These are phyloP conservation scores for Cercophora newfieldiana DNA, from an alignment of 495 filamentous ascomycete species.

Conservation along the genomic window DNA sequence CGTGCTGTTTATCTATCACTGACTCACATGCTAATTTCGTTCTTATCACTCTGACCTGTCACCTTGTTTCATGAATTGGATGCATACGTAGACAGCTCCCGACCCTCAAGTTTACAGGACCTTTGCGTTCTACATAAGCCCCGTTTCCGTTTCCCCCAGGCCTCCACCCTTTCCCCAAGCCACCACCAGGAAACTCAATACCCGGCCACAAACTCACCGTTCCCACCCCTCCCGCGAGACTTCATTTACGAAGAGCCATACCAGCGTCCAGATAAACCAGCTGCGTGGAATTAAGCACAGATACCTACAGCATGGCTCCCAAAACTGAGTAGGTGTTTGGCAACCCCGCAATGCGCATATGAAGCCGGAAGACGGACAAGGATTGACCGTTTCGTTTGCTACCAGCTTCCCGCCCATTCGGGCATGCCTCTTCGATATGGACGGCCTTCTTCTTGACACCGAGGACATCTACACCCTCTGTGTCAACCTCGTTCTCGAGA, in stretches of 20 bases:
- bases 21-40: not conserved
- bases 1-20: not conserved
- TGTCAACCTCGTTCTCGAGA: constrained; percentile 76
- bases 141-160: not conserved
- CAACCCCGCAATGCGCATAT: constrained; percentile 7
- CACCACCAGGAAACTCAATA: too few relatives aligned
- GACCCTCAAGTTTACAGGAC: not conserved
- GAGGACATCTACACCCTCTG: constrained; percentile 89
- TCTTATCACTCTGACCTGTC: not conserved
- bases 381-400: not conserved
- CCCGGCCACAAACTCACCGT: too few relatives aligned
- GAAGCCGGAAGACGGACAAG: not conserved
- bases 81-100: constrained; percentile 22
- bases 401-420: constrained; percentile 72
- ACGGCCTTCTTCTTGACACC: constrained; percentile 89
- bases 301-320: constrained; percentile 36
- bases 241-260: not conserved
- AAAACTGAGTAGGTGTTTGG: constrained; percentile 42
- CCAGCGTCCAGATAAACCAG: not conserved
- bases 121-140: not conserved
- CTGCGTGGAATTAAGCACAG: not conserved
- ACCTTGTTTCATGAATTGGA: not conserved
- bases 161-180: too few relatives aligned
- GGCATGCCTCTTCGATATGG: constrained; percentile 98
- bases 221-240: too few relatives aligned